phyloP scores from a whole-genome alignment of 768 basidiomycete genomes.

The Vararia minispora region DNA sequence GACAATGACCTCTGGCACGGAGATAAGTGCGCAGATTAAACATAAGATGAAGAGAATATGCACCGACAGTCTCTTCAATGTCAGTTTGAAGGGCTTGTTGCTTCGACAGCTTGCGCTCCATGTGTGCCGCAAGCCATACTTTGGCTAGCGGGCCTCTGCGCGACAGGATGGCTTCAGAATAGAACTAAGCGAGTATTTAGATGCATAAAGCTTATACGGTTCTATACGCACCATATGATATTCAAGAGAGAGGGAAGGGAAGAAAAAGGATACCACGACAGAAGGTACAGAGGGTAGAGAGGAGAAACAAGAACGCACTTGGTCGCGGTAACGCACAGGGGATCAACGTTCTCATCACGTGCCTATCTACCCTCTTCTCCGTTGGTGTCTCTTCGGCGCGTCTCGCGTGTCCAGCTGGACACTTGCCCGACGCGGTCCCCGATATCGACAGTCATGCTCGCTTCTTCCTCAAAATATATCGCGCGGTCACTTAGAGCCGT shows the following conservation, averaged over 20 bases:
- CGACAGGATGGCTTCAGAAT: conserved; percentile 88
- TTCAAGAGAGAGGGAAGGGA: conserved; percentile 7
- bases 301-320: conserved; percentile 6
- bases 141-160: conserved; percentile 89
- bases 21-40: neutral
- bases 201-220: neutral
- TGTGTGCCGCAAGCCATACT: conserved; percentile 99
- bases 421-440: neutral
- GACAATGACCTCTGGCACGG: conserved; percentile 70
- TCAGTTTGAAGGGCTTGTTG: conserved; percentile 90
- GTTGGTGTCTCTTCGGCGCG: conserved; percentile 6
- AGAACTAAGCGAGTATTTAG: conserved; percentile 42
- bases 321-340: conserved; percentile 1
- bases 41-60: conserved; percentile 18
- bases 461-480: conserved; percentile 10
- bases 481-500: too few relatives aligned
- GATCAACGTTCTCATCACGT: neutral
- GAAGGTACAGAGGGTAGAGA: conserved; percentile 11
- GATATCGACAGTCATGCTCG: conserved; percentile 2
- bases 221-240: conserved; percentile 8
- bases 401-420: neutral
- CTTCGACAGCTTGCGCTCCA: conserved; percentile 96
- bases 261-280: neutral
- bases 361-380: neutral
- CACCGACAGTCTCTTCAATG: conserved; percentile 88